phyloP scores from a whole-genome alignment of 805 yeast species.

The Ogataea polymorpha region DNA sequence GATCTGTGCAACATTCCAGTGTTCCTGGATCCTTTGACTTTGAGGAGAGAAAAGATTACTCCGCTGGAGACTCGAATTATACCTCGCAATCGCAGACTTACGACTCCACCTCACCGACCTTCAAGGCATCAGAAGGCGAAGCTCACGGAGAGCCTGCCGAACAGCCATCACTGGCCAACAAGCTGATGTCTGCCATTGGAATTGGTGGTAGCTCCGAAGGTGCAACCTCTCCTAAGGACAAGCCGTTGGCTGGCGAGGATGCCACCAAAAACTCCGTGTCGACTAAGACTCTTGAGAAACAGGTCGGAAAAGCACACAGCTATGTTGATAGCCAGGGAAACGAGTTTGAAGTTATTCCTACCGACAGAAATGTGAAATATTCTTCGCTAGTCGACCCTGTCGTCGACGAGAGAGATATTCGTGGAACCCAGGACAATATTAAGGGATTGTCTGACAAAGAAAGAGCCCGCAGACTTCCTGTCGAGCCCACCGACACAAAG shows the following conservation, averaged over 20 bases:
- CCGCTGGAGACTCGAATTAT: slow-evolving; percentile 4
- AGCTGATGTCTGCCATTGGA: slow-evolving; percentile 18
- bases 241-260: slow-evolving; percentile 2
- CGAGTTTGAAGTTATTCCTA: slow-evolving; percentile 15
- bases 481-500: background rate
- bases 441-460: background rate
- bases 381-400: slow-evolving; percentile 31
- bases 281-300: slow-evolving; percentile 7
- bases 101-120: slow-evolving; percentile 15
- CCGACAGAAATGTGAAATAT: slow-evolving; percentile 20
- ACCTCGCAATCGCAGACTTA: slow-evolving; percentile 7
- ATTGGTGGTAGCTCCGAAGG: slow-evolving; percentile 6
- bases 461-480: background rate
- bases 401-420: slow-evolving; percentile 18
- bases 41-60: background rate
- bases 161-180: slow-evolving; percentile 12
- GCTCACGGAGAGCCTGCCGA: background rate
- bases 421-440: slow-evolving; percentile 2
- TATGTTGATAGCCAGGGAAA: slow-evolving; percentile 9
- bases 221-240: background rate
- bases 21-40: slow-evolving; percentile 15
- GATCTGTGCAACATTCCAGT: slow-evolving; percentile 4
- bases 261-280: slow-evolving; percentile 13
- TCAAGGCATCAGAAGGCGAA: slow-evolving; percentile 10
- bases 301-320: slow-evolving; percentile 8